Evolutionary conservation across 345 rosid genomes (phyloP).

Genomic region (Combretum micranthum): DNA sequence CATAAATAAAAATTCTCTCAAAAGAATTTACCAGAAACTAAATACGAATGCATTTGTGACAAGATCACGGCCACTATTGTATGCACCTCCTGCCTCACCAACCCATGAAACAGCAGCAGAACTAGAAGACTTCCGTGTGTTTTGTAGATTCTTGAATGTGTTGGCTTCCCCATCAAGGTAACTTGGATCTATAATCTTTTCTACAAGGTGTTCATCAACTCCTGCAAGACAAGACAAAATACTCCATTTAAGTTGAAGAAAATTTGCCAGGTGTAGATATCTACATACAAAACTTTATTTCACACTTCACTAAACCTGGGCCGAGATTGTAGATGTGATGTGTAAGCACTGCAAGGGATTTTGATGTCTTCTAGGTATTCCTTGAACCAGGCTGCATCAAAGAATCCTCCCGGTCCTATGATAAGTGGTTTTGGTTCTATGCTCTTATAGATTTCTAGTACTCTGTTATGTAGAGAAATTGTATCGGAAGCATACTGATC

Average conservation of each 20-base stretch:
- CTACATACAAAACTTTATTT: no score
- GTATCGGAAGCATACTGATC: slow-evolving; percentile 70
- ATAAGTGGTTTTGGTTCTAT: slow-evolving; percentile 48
- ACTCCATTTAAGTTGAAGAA: not conserved
- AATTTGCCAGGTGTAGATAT: no score
- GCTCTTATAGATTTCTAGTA: slow-evolving; percentile 38
- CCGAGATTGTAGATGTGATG: slow-evolving; percentile 96
- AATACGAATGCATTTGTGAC: slow-evolving; percentile 81
- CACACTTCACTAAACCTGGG: slow-evolving; percentile 39
- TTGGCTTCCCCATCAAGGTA: slow-evolving; percentile 49
- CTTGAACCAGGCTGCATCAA: slow-evolving; percentile 59
- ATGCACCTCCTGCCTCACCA: slow-evolving; percentile 96
- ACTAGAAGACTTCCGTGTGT: slow-evolving; percentile 39
- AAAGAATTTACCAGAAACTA: slow-evolving; percentile 72
- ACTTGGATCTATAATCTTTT: slow-evolving; percentile 70
- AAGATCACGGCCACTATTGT: slow-evolving; percentile 76
- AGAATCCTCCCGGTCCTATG: slow-evolving; percentile 91
- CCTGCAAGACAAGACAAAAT: slow-evolving; percentile 26
- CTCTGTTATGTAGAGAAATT: slow-evolving; percentile 36
- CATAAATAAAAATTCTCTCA: not conserved
- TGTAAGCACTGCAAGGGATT: slow-evolving; percentile 50
- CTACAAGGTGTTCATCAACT: slow-evolving; percentile 49
- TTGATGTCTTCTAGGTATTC: slow-evolving; percentile 47
- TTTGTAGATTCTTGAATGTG: slow-evolving; percentile 47
- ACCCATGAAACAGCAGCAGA: slow-evolving; percentile 74